Evolutionary conservation across 768 basidiomycete genomes (phyloP).

Genomic region (Kwoniella europaea): DNA sequence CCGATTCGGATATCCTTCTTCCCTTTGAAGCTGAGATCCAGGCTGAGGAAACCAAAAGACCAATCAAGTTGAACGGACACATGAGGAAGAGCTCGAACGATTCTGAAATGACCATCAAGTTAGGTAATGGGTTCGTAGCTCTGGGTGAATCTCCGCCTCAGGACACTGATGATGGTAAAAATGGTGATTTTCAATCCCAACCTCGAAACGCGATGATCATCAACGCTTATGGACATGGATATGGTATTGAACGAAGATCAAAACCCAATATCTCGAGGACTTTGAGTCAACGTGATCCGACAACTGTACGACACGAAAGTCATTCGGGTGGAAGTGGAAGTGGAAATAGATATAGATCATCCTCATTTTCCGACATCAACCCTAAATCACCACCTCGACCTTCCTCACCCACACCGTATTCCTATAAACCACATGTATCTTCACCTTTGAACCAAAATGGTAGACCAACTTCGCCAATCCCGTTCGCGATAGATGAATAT

Average conservation of each 20-base stretch:
- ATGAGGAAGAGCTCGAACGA: slow-evolving; percentile 12
- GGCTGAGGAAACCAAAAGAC: background rate
- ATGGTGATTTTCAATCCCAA: background rate
- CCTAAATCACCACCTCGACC: background rate
- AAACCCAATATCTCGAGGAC: background rate
- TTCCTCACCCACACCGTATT: background rate
- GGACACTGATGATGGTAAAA: background rate
- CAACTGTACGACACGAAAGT: background rate
- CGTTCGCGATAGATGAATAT: background rate
- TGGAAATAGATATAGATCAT: background rate
- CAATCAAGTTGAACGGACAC: background rate
- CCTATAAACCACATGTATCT: background rate
- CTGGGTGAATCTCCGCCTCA: background rate
- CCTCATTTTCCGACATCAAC: background rate
- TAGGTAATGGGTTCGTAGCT: slow-evolving; percentile 10
- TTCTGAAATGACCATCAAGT: slow-evolving; percentile 16
- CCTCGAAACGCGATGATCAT: background rate
- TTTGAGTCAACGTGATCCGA: background rate
- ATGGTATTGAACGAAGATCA: background rate
- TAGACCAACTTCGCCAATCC: slow-evolving; percentile 1
- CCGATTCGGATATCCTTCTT: slow-evolving; percentile 11
- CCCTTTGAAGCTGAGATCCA: background rate
- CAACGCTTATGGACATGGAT: background rate
- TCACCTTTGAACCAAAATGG: background rate
- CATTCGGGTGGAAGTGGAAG: background rate